phyloP scores from a whole-genome alignment of 2,329 filamentous ascomycete species.

The Cladophialophora chaetospira region DNA sequence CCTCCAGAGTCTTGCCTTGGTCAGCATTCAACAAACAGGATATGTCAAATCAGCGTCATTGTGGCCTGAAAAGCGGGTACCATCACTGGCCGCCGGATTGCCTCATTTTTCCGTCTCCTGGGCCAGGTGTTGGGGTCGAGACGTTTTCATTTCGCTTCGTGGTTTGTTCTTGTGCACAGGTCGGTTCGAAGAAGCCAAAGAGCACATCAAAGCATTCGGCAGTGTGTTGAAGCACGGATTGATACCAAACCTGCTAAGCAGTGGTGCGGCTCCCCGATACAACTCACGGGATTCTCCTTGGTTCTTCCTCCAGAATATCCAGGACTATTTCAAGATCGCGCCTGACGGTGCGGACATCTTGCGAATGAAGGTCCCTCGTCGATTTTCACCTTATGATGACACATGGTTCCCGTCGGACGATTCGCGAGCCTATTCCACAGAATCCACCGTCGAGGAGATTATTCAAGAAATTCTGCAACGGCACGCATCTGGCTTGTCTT shows the following conservation, averaged over 20 bases:
- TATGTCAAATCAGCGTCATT: constrained; percentile 87
- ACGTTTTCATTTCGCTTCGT: constrained; percentile 93
- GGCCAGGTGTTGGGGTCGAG: constrained; percentile 95
- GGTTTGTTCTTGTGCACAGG: constrained; percentile 90
- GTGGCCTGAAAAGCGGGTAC: constrained; percentile 80
- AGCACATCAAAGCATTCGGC: constrained; percentile 92
- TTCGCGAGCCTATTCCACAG: constrained; percentile 77
- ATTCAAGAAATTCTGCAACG: constrained; percentile 92
- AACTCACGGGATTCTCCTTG: constrained; percentile 95
- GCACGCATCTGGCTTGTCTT: constrained; percentile 87
- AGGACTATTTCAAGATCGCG: constrained; percentile 83
- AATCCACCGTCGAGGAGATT: constrained; percentile 82
- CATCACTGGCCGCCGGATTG: constrained; percentile 85
- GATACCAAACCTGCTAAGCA: constrained; percentile 91
- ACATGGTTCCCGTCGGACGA: constrained; percentile 88
- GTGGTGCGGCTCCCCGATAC: constrained; percentile 83
- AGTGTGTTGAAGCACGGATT: constrained; percentile 97
- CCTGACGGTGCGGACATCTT: constrained; percentile 75
- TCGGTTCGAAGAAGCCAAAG: constrained; percentile 81
- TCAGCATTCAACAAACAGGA: constrained; percentile 88
- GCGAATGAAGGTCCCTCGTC: constrained; percentile 73
- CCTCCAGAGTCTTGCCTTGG: constrained; percentile 82
- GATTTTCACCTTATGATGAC: constrained; percentile 94
- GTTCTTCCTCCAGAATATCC: constrained; percentile 96
- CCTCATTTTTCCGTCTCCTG: constrained; percentile 93